Evolutionary conservation across 2,329 filamentous ascomycete species (phyloP).

Genomic region (Phialocephala sp.): DNA sequence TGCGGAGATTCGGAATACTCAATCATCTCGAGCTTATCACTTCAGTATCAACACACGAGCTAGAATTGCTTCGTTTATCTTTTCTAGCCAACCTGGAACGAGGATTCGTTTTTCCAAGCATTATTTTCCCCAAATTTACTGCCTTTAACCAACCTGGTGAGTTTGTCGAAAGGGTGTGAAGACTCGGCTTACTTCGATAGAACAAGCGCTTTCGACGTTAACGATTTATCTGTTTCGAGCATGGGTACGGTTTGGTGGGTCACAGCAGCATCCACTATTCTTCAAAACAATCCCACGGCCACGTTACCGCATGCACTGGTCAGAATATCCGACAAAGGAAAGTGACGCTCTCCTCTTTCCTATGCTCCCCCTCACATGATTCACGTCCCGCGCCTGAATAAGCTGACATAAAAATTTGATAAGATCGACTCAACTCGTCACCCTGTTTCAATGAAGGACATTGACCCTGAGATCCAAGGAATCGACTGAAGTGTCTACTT

Average conservation of each 20-base stretch:
- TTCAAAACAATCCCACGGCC: conserved; percentile 64
- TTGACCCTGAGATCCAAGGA: conserved; percentile 62
- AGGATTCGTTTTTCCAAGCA: conserved; percentile 62
- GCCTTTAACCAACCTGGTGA: conserved; percentile 65
- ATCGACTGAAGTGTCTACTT: conserved; percentile 65
- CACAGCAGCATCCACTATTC: conserved; percentile 64
- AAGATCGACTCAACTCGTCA: conserved; percentile 67
- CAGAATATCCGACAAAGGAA: conserved; percentile 57
- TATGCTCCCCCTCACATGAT: conserved; percentile 8
- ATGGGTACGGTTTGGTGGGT: conserved; percentile 70
- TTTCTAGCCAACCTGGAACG: conserved; percentile 62
- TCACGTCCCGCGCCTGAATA: conserved; percentile 18
- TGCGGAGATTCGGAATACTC: conserved; percentile 61
- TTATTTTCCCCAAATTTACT: conserved; percentile 66
- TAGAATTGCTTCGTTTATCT: conserved; percentile 64
- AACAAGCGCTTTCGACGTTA: conserved; percentile 67
- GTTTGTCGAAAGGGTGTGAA: conserved; percentile 26
- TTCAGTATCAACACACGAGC: conserved; percentile 54
- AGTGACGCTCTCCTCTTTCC: conserved; percentile 26
- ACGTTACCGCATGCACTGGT: conserved; percentile 59
- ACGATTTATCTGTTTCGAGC: conserved; percentile 67
- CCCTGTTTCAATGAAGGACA: conserved; percentile 58
- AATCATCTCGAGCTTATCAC: conserved; percentile 57
- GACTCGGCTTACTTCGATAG: conserved; percentile 44
- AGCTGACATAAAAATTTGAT: conserved; percentile 4